Conservation (phyloP, 2,329 filamentous ascomycete species). For the Arthrobotrys megalospora region DNA sequence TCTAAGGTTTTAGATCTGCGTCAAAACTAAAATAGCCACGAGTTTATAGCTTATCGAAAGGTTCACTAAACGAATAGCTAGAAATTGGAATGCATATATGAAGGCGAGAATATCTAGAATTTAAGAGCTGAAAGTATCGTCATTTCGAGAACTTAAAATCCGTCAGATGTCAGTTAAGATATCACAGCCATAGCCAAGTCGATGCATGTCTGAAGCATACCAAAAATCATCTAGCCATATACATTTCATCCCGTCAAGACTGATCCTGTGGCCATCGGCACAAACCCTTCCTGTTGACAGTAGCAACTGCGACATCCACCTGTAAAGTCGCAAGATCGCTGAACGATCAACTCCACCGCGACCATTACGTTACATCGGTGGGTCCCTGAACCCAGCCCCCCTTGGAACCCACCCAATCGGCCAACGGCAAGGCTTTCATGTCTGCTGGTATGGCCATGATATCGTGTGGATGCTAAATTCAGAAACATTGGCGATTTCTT, state of each 20-base stretch:
- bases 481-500: constrained; percentile 13
- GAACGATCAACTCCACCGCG: constrained; percentile 34
- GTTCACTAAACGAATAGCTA: background rate
- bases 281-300: background rate
- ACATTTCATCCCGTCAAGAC: background rate
- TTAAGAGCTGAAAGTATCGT: too few relatives aligned
- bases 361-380: constrained; percentile 50
- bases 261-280: background rate
- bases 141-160: too few relatives aligned
- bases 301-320: constrained; percentile 10
- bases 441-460: background rate
- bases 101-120: too few relatives aligned
- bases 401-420: constrained; percentile 31
- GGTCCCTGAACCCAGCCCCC: constrained; percentile 38
- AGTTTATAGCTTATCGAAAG: background rate
- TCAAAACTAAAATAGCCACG: background rate
- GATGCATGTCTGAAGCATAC: background rate
- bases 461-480: constrained; percentile 34
- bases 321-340: constrained; percentile 33
- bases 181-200: constrained; percentile 9
- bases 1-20: background rate
- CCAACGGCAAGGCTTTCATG: constrained; percentile 8
- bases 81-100: background rate
- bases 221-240: background rate
- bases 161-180: too few relatives aligned